Evolutionary conservation across 176 grass and related monocot genomes (phyloP).

Genomic region (Oryza australiensis): DNA sequence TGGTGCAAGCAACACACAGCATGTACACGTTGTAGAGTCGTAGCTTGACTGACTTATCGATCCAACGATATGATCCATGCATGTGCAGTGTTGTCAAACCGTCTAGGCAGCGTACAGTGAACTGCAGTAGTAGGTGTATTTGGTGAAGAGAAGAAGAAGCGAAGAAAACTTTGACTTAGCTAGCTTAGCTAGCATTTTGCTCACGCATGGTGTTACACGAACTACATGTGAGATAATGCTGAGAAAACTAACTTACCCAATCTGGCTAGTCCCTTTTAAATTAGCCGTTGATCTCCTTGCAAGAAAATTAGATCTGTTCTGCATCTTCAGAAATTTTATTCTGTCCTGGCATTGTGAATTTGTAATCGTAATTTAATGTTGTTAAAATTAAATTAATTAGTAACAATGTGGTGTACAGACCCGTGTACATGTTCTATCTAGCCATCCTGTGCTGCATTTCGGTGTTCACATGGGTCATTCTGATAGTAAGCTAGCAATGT

Average conservation of each 20-base stretch:
- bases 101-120: neutral
- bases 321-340: neutral
- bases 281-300: neutral
- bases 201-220: neutral
- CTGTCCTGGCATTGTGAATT: neutral
- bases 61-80: neutral
- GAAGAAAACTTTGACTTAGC: neutral
- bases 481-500: neutral
- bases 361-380: neutral
- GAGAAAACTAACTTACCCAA: neutral
- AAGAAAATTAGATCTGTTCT: neutral
- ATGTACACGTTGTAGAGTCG: neutral
- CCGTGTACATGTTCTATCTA: too few relatives aligned
- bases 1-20: slow-evolving; percentile 26
- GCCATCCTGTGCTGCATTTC: neutral
- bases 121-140: neutral
- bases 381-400: neutral
- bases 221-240: neutral
- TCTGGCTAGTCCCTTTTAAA: neutral
- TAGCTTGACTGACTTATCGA: neutral
- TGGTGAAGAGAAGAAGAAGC: neutral
- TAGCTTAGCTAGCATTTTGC: neutral
- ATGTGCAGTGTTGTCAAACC: slow-evolving; percentile 26
- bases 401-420: too few relatives aligned
- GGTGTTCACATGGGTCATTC: neutral